Percentiles rank a stretch among this genome's conserved stretches.
Conservation (phyloP, 2,329 filamentous ascomycete genomes). For the Westerdykella sp. region DNA sequence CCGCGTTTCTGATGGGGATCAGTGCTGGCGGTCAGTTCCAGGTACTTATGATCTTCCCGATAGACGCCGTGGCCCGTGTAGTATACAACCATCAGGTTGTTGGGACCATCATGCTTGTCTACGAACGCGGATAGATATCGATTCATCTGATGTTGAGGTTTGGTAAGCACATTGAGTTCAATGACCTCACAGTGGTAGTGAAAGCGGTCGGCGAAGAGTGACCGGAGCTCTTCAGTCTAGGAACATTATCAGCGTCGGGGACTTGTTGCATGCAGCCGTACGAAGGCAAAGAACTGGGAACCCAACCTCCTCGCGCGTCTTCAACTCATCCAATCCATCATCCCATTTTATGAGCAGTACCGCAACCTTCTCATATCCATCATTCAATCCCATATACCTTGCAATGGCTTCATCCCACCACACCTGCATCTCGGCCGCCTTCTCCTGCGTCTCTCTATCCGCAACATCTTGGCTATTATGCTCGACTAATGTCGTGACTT, state of each 20-base stretch:
- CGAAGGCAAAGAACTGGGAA: neutral
- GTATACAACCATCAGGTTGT: conserved; percentile 35
- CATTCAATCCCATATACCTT: conserved; percentile 24
- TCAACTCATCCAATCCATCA: conserved; percentile 30
- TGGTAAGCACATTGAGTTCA: conserved; percentile 26
- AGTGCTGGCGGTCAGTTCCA: conserved; percentile 22
- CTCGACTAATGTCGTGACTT: conserved; percentile 1
- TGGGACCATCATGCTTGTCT: conserved; percentile 22
- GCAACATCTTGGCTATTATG: conserved; percentile 4
- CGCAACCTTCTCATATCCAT: conserved; percentile 30
- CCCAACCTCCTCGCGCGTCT: conserved; percentile 28
- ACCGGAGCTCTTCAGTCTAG: conserved; percentile 26
- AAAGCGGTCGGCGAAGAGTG: conserved; percentile 24
- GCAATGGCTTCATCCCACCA: conserved; percentile 30
- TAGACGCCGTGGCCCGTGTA: conserved; percentile 36
- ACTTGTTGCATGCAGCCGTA: neutral
- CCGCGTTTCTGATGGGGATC: conserved; percentile 13
- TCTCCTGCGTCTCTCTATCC: conserved; percentile 13
- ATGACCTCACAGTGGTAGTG: conserved; percentile 27
- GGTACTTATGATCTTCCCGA: conserved; percentile 12
- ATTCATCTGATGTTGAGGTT: conserved; percentile 33
- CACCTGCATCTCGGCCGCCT: conserved; percentile 22
- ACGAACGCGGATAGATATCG: conserved; percentile 23
- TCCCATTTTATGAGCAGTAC: conserved; percentile 36
- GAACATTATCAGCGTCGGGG: neutral